Percentiles rank a stretch among this genome's conserved stretches.
Conservation (phyloP, 345 rosid genomes). For the Camelina sativa region DNA sequence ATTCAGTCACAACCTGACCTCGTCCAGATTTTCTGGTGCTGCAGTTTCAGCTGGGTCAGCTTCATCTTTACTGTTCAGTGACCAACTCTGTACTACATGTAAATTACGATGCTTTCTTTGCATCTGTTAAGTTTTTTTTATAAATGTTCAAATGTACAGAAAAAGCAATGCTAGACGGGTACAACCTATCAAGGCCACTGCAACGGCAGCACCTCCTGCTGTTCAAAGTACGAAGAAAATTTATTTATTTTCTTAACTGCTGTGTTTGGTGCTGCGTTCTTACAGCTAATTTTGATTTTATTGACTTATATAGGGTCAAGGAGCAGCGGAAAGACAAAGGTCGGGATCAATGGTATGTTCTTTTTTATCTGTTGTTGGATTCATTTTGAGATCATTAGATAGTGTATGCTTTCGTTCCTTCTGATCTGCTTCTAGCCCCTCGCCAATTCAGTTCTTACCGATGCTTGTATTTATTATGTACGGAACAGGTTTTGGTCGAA, state of each 20-base stretch:
- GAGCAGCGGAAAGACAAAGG: conserved; percentile 63
- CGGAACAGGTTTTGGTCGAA: conserved; percentile 88
- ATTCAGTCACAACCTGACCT: conserved; percentile 44
- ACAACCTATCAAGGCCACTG: conserved; percentile 76
- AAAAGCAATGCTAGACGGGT: conserved; percentile 47
- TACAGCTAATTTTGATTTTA: conserved; percentile 22
- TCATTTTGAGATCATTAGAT: neutral
- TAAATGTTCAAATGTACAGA: conserved; percentile 43
- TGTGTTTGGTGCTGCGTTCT: conserved; percentile 23
- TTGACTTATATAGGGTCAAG: conserved; percentile 52
- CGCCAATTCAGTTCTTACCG: neutral
- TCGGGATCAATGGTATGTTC: conserved; percentile 84
- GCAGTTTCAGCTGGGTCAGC: conserved; percentile 48
- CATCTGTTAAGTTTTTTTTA: neutral
- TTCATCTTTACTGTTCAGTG: conserved; percentile 68
- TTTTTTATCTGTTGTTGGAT: conserved; percentile 7
- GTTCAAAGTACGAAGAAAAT: conserved; percentile 55
- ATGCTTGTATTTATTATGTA: neutral
- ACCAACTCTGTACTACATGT: conserved; percentile 25
- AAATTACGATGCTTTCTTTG: neutral
- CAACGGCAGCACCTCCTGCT: conserved; percentile 70
- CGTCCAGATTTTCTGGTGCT: conserved; percentile 55
- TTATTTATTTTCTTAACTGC: neutral
- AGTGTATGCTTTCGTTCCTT: neutral
- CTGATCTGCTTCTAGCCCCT: neutral